Evolutionary conservation across 345 rosid genomes (phyloP).

Genomic region (Lumnitzera littorea): DNA sequence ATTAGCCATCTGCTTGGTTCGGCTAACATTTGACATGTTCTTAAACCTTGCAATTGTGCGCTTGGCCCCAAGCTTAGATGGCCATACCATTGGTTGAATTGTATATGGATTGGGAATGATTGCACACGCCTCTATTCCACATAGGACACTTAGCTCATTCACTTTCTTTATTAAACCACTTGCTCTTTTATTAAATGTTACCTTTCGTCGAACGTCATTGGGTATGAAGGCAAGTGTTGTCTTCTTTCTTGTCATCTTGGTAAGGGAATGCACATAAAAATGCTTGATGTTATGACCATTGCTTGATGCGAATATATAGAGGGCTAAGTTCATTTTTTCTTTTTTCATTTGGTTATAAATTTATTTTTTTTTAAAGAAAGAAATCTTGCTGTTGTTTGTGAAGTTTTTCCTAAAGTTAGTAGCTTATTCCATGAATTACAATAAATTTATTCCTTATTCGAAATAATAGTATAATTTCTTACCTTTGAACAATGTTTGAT

Average conservation of each 20-base stretch:
- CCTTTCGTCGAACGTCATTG: not conserved
- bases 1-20: constrained; percentile 25
- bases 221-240: not conserved
- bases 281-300: too few species aligned
- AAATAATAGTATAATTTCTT: too few species aligned
- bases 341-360: too few species aligned
- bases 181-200: constrained; percentile 7
- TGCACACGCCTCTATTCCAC: not conserved
- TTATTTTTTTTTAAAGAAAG: too few species aligned
- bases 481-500: too few species aligned
- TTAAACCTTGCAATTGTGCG: constrained; percentile 4
- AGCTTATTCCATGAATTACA: too few species aligned
- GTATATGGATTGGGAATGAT: constrained; percentile 7
- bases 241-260: constrained; percentile 5
- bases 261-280: too few species aligned
- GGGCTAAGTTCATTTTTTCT: too few species aligned
- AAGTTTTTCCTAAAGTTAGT: too few species aligned
- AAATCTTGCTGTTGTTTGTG: too few species aligned
- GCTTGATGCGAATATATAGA: too few species aligned
- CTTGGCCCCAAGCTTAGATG: constrained; percentile 9
- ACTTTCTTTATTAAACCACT: constrained; percentile 4
- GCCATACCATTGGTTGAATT: constrained; percentile 26
- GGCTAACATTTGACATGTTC: constrained; percentile 20
- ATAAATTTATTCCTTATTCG: too few species aligned
- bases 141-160: constrained; percentile 1